These are phyloP conservation scores for Fraxinus anomala DNA, from an alignment of 257 asterid genomes.

Conservation along the genomic window DNA sequence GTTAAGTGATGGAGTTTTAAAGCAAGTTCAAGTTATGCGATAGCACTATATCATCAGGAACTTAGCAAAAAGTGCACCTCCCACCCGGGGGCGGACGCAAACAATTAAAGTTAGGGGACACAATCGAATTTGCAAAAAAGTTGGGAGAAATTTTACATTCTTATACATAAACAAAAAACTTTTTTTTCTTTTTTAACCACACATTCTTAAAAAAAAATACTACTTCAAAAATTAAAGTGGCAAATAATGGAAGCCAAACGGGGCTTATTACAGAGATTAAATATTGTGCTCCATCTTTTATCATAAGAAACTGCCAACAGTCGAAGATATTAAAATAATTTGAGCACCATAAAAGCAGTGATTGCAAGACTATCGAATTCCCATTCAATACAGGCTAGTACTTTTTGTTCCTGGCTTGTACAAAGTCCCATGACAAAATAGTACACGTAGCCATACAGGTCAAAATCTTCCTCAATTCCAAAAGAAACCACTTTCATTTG, in stretches of 20 bases:
- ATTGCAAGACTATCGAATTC: background rate
- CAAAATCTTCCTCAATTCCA: background rate
- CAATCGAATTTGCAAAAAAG: too few relatives aligned
- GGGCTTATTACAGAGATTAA: too few relatives aligned
- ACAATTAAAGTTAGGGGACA: too few relatives aligned
- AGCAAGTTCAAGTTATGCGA: background rate
- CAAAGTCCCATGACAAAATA: background rate
- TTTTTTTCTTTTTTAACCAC: too few relatives aligned
- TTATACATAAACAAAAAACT: too few relatives aligned
- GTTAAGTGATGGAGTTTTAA: too few relatives aligned
- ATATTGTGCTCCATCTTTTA: too few relatives aligned
- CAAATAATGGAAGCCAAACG: too few relatives aligned
- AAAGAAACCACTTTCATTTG: background rate
- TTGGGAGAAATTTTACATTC: too few relatives aligned
- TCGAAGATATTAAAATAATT: background rate
- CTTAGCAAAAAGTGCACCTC: slow-evolving; percentile 41
- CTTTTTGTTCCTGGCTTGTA: background rate
- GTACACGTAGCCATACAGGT: background rate
- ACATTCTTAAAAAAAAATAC: too few relatives aligned
- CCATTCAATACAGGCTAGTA: background rate
- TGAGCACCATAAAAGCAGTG: background rate
- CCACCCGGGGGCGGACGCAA: too few relatives aligned
- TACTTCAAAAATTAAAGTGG: too few relatives aligned
- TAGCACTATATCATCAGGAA: slow-evolving; percentile 44
- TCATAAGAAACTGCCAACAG: background rate